Percentiles rank a stretch among this genome's conserved stretches.
These are phyloP conservation scores for Alternaria viburni DNA, from an alignment of 2,329 filamentous ascomycete genomes.

Conservation along the genomic window DNA sequence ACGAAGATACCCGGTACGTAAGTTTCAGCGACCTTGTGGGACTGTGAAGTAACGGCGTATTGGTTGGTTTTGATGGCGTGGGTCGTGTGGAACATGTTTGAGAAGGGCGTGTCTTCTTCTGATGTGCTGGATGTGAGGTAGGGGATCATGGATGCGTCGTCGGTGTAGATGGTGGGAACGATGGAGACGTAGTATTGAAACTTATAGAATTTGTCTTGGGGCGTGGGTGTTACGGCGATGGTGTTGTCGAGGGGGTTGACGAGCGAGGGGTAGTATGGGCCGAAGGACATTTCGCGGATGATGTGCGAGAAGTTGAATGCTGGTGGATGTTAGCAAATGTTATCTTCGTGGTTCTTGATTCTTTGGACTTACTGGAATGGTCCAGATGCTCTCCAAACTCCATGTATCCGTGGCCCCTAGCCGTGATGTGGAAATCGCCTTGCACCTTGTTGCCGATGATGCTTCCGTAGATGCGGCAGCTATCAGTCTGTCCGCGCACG, in stretches of 20 bases:
- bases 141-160: slow-evolving; percentile 57
- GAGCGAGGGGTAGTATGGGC: slow-evolving; percentile 92
- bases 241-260: slow-evolving; percentile 94
- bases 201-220: slow-evolving; percentile 82
- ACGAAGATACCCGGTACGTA: slow-evolving; percentile 90
- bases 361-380: slow-evolving; percentile 68
- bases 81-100: slow-evolving; percentile 42
- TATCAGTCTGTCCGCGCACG: slow-evolving; percentile 66
- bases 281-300: slow-evolving; percentile 94
- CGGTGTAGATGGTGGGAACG: slow-evolving; percentile 89
- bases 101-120: slow-evolving; percentile 41
- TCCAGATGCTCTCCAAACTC: slow-evolving; percentile 82
- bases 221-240: slow-evolving; percentile 81
- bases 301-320: slow-evolving; percentile 98
- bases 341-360: background rate
- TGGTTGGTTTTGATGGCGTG: slow-evolving; percentile 90
- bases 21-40: slow-evolving; percentile 70
- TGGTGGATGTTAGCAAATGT: slow-evolving; percentile 45
- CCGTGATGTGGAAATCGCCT: slow-evolving; percentile 97
- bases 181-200: slow-evolving; percentile 98
- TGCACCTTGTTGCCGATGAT: slow-evolving; percentile 95
- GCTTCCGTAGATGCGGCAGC: slow-evolving; percentile 88
- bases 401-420: slow-evolving; percentile 91
- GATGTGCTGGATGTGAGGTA: slow-evolving; percentile 44
- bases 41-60: slow-evolving; percentile 95